A percentile compares a stretch with the other conserved stretches of the same genome.
phyloP scores from a whole-genome alignment of 768 basidiomycete genomes.

The Termitomyces sp. region DNA sequence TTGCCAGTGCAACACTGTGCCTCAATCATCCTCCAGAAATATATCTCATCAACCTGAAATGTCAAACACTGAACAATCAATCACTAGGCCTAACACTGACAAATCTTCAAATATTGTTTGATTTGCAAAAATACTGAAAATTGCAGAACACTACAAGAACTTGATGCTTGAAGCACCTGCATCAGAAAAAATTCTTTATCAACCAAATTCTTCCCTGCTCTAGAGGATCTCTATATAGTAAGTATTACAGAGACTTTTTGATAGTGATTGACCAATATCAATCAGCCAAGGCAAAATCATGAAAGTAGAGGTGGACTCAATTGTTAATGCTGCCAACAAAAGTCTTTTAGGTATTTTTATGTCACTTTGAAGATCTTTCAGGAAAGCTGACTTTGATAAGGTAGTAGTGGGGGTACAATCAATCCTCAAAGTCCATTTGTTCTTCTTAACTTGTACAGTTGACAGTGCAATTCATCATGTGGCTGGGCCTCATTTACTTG shows the following conservation, averaged over 20 bases:
- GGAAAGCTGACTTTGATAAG: conserved; percentile 27
- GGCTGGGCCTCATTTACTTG: conserved; percentile 57
- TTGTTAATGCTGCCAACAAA: conserved; percentile 81
- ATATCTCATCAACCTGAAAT: not conserved
- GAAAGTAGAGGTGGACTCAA: conserved; percentile 57
- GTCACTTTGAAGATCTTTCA: not conserved
- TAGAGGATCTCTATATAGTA: conserved; percentile 66
- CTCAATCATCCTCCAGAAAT: not conserved
- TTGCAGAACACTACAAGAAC: conserved; percentile 46
- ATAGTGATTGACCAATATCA: not conserved
- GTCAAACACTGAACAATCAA: conserved; percentile 4
- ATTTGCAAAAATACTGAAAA: conserved; percentile 48
- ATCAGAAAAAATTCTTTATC: conserved; percentile 28
- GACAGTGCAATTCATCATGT: conserved; percentile 80
- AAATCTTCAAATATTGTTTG: conserved; percentile 19
- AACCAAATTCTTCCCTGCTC: conserved; percentile 32
- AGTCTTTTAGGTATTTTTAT: conserved; percentile 55
- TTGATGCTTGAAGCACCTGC: conserved; percentile 30
- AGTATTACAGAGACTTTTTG: conserved; percentile 18
- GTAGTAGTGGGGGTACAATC: conserved; percentile 68
- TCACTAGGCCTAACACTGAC: conserved; percentile 5
- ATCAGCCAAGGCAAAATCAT: conserved; percentile 78
- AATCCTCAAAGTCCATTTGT: not conserved
- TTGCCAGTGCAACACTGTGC: not conserved
- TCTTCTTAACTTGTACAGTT: conserved; percentile 32